phyloP scores from a whole-genome alignment of 2,329 filamentous ascomycete genomes.

The Venturia carpophila region DNA sequence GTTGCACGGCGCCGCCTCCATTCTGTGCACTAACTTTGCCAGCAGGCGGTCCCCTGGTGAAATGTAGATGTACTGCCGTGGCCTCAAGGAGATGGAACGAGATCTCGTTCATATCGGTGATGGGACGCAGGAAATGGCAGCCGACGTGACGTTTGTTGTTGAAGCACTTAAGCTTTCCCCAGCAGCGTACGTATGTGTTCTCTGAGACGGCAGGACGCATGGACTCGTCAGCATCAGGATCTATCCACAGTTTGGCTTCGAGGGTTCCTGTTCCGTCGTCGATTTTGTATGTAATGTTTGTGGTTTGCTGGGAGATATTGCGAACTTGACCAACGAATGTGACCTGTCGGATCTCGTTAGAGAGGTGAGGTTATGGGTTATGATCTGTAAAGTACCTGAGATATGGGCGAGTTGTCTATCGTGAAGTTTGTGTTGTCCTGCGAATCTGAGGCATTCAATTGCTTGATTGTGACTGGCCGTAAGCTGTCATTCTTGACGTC shows the following conservation, averaged over 20 bases:
- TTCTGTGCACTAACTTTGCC: constrained; percentile 31
- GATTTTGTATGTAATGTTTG: constrained; percentile 84
- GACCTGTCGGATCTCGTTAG: constrained; percentile 42
- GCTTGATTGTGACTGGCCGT: constrained; percentile 90
- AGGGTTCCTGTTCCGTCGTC: constrained; percentile 92
- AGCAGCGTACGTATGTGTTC: constrained; percentile 77
- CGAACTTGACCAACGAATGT: constrained; percentile 89
- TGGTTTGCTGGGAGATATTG: constrained; percentile 74
- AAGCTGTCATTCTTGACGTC: constrained; percentile 64
- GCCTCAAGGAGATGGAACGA: constrained; percentile 88
- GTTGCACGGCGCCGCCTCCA: constrained; percentile 21
- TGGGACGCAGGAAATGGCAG: constrained; percentile 70
- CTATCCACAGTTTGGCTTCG: constrained; percentile 84
- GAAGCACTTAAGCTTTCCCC: constrained; percentile 76
- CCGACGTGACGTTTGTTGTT: constrained; percentile 75
- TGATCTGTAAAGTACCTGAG: constrained; percentile 39
- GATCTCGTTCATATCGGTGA: constrained; percentile 85
- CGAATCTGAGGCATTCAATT: constrained; percentile 76
- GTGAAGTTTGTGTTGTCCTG: constrained; percentile 70
- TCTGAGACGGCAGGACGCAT: constrained; percentile 52
- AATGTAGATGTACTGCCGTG: constrained; percentile 77
- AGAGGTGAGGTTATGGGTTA: neutral
- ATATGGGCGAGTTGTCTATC: constrained; percentile 68
- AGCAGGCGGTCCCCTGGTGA: constrained; percentile 59
- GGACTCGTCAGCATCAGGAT: constrained; percentile 44